Base-by-base conservation (phyloP, 1,284 basidiomycete species). In the Marasmius oreades region DNA sequence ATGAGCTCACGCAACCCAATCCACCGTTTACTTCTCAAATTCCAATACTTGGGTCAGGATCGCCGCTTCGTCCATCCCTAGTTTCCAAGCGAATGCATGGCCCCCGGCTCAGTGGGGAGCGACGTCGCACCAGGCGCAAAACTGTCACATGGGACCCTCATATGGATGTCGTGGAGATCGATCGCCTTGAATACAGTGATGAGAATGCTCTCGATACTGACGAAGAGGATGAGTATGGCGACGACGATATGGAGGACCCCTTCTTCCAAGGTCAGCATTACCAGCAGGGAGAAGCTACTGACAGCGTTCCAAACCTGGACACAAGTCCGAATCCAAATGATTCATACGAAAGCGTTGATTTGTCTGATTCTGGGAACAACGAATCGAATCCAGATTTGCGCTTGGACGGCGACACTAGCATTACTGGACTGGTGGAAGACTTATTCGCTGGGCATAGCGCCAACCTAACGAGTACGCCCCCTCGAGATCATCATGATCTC, bases 121-220 rank as follows among this genome's bases (percentile, higher is more conserved):
- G 69, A 55, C 81, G 69, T 66, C 78, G 79, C 56, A 81, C 78
- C 64, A 79, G 79, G 37, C 74, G 84, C 60, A 90, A 94, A 71
- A 95, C 88, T 0, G 95, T 97, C 48, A 93, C 88, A 0, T 97
- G 93, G 63, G 83, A 92, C 69, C 85, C 90, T 62, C 80, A 85
- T 7, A 92, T 92, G 61, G 92, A 96, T 62, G 92, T 97, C 24
- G 76, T 95, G 57, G 93, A 96, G 69, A 93, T 92, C 67, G 87
- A 92, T 57, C 72, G 78, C 16, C 83, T 86, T 44, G 82, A 83
- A 18, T 84, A 82, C 44, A 77, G 78, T 8, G 80, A 83, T 18
- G 75, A 79, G 28, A 78, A 80, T 2, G 72, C 70, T 11, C 68
- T 73, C 50, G 72, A 74, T 8, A 70, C 67, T 28, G 70, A 69